Conservation (phyloP, 2,329 filamentous ascomycete species). For the Pestalotiopsis sp. region DNA sequence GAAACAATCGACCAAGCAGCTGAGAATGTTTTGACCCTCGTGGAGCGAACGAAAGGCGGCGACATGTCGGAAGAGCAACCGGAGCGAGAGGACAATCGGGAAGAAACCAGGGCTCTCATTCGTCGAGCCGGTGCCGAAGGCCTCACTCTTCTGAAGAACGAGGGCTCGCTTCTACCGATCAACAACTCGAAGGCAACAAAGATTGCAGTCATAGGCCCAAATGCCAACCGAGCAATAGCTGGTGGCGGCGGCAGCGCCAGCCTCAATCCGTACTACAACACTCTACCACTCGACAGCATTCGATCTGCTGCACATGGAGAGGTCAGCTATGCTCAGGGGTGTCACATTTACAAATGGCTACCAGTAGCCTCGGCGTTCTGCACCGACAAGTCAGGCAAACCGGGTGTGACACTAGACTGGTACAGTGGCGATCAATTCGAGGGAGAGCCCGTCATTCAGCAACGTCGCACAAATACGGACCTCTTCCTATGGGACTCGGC, state of each 20-base stretch:
- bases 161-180: constrained; percentile 60
- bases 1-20: constrained; percentile 59
- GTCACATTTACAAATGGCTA: constrained; percentile 67
- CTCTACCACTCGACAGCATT: constrained; percentile 66
- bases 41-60: constrained; percentile 63
- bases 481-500: constrained; percentile 74
- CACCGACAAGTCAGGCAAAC: constrained; percentile 56
- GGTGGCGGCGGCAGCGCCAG: constrained; percentile 70
- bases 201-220: constrained; percentile 69
- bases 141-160: constrained; percentile 66
- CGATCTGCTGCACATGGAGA: constrained; percentile 54
- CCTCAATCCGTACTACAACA: constrained; percentile 70
- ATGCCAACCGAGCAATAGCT: constrained; percentile 69
- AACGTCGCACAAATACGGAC: constrained; percentile 65
- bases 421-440: constrained; percentile 65
- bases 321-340: constrained; percentile 63
- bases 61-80: constrained; percentile 59
- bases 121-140: constrained; percentile 64
- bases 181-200: constrained; percentile 52
- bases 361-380: constrained; percentile 64
- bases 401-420: constrained; percentile 67
- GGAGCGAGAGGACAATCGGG: constrained; percentile 58
- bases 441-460: constrained; percentile 57
- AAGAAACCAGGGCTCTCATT: constrained; percentile 62
- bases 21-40: constrained; percentile 61